Evolutionary conservation across 306 rosid species (phyloP).

Genomic region (Pterocarpus macrocarpus): DNA sequence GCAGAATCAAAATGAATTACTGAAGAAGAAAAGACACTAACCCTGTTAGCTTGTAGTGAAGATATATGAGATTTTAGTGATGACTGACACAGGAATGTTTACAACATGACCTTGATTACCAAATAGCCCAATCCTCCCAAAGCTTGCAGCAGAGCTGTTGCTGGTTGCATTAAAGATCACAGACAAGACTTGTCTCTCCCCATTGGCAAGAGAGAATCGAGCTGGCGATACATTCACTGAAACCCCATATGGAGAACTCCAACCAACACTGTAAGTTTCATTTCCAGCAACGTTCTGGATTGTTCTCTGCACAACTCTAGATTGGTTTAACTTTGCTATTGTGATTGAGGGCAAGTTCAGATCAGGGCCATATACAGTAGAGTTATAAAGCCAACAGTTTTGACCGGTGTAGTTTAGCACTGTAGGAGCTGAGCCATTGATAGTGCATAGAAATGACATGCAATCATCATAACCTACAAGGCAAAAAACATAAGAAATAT

Average conservation of each 20-base stretch:
- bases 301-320: constrained; percentile 70
- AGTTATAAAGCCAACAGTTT: constrained; percentile 66
- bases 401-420: constrained; percentile 88
- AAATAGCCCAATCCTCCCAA: constrained; percentile 91
- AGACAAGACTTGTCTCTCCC: constrained; percentile 69
- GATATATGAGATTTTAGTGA: constrained; percentile 59
- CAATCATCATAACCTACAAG: constrained; percentile 80
- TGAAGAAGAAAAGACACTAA: background rate
- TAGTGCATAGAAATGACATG: constrained; percentile 87
- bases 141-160: constrained; percentile 78
- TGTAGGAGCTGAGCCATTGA: constrained; percentile 79
- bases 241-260: constrained; percentile 88
- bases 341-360: constrained; percentile 95
- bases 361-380: constrained; percentile 69
- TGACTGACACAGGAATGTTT: constrained; percentile 84
- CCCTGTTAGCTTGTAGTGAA: constrained; percentile 47
- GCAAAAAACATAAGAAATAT: background rate
- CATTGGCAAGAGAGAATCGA: constrained; percentile 65
- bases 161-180: constrained; percentile 69
- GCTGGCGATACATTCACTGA: constrained; percentile 74
- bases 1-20: constrained; percentile 13
- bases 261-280: constrained; percentile 78
- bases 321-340: constrained; percentile 76
- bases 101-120: constrained; percentile 86
- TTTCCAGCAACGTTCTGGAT: constrained; percentile 71